Conservation (phyloP, 116 monocot species). For the Zostera marina region DNA sequence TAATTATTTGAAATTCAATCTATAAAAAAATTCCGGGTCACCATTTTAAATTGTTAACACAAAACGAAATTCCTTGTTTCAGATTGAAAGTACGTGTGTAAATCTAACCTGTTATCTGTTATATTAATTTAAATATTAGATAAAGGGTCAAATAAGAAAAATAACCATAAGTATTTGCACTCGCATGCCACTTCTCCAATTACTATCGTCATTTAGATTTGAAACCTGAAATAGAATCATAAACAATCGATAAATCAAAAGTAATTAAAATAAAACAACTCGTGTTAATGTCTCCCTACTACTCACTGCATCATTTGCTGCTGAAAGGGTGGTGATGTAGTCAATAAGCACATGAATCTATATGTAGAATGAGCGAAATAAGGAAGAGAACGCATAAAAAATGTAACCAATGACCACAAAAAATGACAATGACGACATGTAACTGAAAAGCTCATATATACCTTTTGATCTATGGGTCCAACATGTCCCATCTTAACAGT, state of each 20-base stretch:
- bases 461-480: conserved; percentile 37
- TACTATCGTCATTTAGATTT: conserved; percentile 53
- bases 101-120: too few species aligned
- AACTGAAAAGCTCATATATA: conserved; percentile 8
- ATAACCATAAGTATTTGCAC: conserved; percentile 63
- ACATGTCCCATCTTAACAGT: conserved; percentile 13
- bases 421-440: neutral
- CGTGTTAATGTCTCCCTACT: neutral
- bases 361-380: conserved; percentile 5
- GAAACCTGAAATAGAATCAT: conserved; percentile 23
- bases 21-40: too few species aligned
- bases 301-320: conserved; percentile 72
- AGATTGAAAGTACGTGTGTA: too few species aligned
- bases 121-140: too few species aligned
- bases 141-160: neutral
- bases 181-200: conserved; percentile 81
- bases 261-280: neutral
- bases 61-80: too few species aligned
- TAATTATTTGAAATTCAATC: too few species aligned
- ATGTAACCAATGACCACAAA: neutral
- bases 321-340: conserved; percentile 46
- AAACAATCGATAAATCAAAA: conserved; percentile 4
- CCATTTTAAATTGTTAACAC: too few species aligned
- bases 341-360: conserved; percentile 78
- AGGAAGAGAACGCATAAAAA: too few species aligned